Base-by-base conservation (phyloP, 345 rosid genomes). In the Anacardium occidentale region DNA sequence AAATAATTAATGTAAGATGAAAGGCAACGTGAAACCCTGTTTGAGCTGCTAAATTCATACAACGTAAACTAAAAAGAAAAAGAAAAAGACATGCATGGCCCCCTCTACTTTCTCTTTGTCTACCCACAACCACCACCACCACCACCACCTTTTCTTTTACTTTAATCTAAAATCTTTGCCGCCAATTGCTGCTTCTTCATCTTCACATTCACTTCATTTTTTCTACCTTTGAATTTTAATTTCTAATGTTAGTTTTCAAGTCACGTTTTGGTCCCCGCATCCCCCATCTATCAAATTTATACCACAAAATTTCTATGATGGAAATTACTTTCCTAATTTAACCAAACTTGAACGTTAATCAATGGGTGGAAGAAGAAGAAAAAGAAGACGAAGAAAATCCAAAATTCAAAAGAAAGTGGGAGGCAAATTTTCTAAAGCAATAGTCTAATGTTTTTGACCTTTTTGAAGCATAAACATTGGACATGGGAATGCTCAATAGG, bases 391-490 rank as follows among this genome's bases (percentile, higher is more conserved):
- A n/a, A n/a, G n/a, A n/a, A n/a, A n/a, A n/a, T n/a, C n/a, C n/a
- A 53, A 55, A 55, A 42, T 59, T 76, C 77, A 63, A 73, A 79
- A 71, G 74, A 29, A 11, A n/a, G 44, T 20, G 47, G 57, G 66
- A 26, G 75, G 80, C 72, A 78, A 65, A 0, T 48, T 65, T 60
- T 64, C 58, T 11, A 75, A 77, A 66, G 40, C 20, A 29, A 62
- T 22, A 58, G 62, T 37, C 73, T 47, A 65, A 50, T 56, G 83
- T 75, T 83, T 79, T 76, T 79, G 83, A 83, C 86, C 78, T 83
- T 77, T 21, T 68, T 24, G 63, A 63, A 57, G 40, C 74, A 10
- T 45, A 10, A n/a, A n/a, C n/a, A n/a, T 34, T 74, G 53, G 52
- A 70, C 45, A 56, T 68, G 77, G 34, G 74, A 72, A 66, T 65